These are phyloP conservation scores for Lactuca saligna DNA, from an alignment of 129 eudicot species.

Conservation along the genomic window DNA sequence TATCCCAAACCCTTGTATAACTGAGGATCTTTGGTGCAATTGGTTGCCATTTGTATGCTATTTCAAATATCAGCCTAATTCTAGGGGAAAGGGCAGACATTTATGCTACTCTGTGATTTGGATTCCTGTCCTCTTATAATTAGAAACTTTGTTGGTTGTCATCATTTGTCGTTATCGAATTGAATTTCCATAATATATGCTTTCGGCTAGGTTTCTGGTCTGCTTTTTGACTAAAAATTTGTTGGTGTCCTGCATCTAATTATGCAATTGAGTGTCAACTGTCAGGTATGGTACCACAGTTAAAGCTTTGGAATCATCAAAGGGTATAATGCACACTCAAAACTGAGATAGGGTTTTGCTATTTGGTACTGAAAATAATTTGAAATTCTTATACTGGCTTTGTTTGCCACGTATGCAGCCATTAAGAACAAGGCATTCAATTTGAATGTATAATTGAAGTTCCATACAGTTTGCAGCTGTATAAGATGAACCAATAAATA, in stretches of 20 bases:
- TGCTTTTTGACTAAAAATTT: slow-evolving; percentile 1
- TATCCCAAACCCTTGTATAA: background rate
- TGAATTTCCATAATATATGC: background rate
- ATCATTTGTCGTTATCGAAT: background rate
- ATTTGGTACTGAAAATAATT: background rate
- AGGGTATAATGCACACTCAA: background rate
- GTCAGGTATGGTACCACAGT: background rate
- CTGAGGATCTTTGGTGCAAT: background rate
- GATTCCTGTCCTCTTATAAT: background rate
- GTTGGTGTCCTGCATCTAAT: background rate
- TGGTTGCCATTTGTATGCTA: background rate
- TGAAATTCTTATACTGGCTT: background rate
- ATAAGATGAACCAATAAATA: background rate
- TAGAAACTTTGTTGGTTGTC: background rate
- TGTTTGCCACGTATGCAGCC: background rate
- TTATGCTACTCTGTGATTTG: background rate
- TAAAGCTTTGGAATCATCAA: slow-evolving; percentile 6
- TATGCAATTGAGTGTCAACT: background rate
- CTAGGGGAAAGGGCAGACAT: background rate
- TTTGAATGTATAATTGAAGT: background rate
- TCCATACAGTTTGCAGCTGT: background rate
- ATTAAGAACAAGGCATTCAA: background rate
- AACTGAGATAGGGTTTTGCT: slow-evolving; percentile 13
- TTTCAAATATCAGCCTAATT: slow-evolving; percentile 9
- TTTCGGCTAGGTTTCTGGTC: slow-evolving; percentile 12